phyloP scores from a whole-genome alignment of 1,284 basidiomycete genomes.

The Neotropicomus parvogracilis region DNA sequence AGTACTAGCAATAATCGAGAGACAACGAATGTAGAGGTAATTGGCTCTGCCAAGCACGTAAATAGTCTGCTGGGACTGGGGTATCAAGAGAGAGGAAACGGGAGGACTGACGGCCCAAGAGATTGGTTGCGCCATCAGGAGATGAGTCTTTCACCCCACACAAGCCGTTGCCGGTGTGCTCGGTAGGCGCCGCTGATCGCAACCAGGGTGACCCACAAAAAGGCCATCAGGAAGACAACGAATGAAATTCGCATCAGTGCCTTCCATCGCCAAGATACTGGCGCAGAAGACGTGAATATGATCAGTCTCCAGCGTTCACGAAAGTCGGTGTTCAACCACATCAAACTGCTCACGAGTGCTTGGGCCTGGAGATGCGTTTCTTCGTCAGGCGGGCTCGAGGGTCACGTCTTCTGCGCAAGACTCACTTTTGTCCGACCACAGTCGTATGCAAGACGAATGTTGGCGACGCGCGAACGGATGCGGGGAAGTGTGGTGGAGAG shows the following conservation, averaged over 20 bases:
- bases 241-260: conserved; percentile 57
- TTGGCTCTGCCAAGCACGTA: background rate
- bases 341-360: conserved; percentile 54
- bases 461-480: conserved; percentile 54
- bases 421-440: conserved; percentile 62
- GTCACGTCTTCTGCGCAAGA: background rate
- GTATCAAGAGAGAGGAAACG: background rate
- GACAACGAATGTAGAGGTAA: background rate
- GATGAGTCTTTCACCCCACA: conserved; percentile 75
- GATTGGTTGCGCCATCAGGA: conserved; percentile 36
- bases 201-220: conserved; percentile 58
- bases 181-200: conserved; percentile 60
- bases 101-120: background rate
- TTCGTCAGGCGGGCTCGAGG: background rate
- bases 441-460: conserved; percentile 61
- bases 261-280: conserved; percentile 67
- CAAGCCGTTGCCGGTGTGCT: conserved; percentile 65
- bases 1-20: background rate
- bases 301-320: conserved; percentile 66
- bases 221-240: conserved; percentile 49
- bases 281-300: conserved; percentile 65
- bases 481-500: conserved; percentile 54
- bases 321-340: conserved; percentile 71
- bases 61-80: background rate
- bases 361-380: conserved; percentile 45